phyloP scores from a whole-genome alignment of 2,329 filamentous ascomycete species.

The Alternaria sp. region DNA sequence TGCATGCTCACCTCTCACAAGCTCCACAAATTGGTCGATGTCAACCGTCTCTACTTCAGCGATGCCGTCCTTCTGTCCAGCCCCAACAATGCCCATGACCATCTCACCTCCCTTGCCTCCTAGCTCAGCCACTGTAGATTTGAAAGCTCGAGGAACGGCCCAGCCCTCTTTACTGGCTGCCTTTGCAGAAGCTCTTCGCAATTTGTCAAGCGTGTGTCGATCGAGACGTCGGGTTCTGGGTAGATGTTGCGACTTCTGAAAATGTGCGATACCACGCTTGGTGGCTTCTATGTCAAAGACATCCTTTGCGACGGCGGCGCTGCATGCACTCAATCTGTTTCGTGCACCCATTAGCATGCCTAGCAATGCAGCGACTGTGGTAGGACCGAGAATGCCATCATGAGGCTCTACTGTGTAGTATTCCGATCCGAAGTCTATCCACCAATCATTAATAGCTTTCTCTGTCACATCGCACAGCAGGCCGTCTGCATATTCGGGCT shows the following conservation, averaged over 20 bases:
- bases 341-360: slow-evolving; percentile 89
- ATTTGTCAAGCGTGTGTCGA: slow-evolving; percentile 78
- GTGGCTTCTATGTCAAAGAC: slow-evolving; percentile 85
- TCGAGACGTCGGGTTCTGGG: slow-evolving; percentile 81
- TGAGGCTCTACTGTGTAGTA: slow-evolving; percentile 92
- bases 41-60: slow-evolving; percentile 93
- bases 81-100: slow-evolving; percentile 91
- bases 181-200: slow-evolving; percentile 88
- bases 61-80: slow-evolving; percentile 85
- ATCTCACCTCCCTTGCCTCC: slow-evolving; percentile 94
- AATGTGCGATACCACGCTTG: slow-evolving; percentile 84
- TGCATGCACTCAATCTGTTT: slow-evolving; percentile 85
- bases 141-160: slow-evolving; percentile 92
- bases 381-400: slow-evolving; percentile 91
- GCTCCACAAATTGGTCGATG: slow-evolving; percentile 80
- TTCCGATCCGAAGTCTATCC: slow-evolving; percentile 91
- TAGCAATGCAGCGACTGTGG: slow-evolving; percentile 86
- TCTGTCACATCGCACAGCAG: slow-evolving; percentile 94
- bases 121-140: slow-evolving; percentile 92
- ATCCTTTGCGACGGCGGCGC: slow-evolving; percentile 87
- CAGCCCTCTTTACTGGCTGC: slow-evolving; percentile 89
- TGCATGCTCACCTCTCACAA: slow-evolving; percentile 81
- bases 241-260: slow-evolving; percentile 89
- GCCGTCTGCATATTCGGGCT: slow-evolving; percentile 90
- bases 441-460: slow-evolving; percentile 90